Conservation (phyloP, 2,329 filamentous ascomycete species). For the Trichoderma lentiforme region DNA sequence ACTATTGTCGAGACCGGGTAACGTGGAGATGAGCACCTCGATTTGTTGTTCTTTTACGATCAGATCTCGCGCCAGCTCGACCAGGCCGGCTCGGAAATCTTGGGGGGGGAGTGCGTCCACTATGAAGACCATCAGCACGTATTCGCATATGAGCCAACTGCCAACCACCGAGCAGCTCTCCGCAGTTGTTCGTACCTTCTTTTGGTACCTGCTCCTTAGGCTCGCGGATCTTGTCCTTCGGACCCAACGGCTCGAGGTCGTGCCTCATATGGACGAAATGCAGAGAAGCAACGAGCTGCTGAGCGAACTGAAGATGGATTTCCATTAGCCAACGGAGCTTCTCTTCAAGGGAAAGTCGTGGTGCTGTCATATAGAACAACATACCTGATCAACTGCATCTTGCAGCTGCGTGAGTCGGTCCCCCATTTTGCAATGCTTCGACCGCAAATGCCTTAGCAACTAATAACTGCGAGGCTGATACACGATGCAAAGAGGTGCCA, state of each 20-base stretch:
- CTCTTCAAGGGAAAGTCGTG: neutral
- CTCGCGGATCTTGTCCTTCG: slow-evolving; percentile 57
- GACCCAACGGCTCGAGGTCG: slow-evolving; percentile 58
- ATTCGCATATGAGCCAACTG: neutral
- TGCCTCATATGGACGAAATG: slow-evolving; percentile 67
- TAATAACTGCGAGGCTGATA: neutral
- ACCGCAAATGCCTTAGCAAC: neutral
- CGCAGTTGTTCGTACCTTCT: slow-evolving; percentile 40
- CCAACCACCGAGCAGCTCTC: neutral
- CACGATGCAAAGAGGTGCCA: neutral
- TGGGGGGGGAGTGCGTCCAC: slow-evolving; percentile 61
- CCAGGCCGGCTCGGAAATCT: slow-evolving; percentile 63
- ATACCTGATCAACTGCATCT: slow-evolving; percentile 77
- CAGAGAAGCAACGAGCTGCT: slow-evolving; percentile 65
- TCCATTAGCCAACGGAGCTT: neutral
- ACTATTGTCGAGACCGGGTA: slow-evolving; percentile 76
- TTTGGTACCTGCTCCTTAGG: slow-evolving; percentile 51
- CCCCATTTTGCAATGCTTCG: slow-evolving; percentile 49
- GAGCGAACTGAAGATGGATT: slow-evolving; percentile 51
- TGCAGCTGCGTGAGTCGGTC: slow-evolving; percentile 81
- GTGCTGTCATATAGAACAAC: slow-evolving; percentile 8
- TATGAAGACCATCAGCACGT: slow-evolving; percentile 25
- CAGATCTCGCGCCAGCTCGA: slow-evolving; percentile 72
- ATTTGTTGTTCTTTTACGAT: slow-evolving; percentile 81
- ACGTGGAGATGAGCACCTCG: slow-evolving; percentile 68